phyloP scores from a whole-genome alignment of 345 rosid genomes.

The Hibiscus mutabilis region DNA sequence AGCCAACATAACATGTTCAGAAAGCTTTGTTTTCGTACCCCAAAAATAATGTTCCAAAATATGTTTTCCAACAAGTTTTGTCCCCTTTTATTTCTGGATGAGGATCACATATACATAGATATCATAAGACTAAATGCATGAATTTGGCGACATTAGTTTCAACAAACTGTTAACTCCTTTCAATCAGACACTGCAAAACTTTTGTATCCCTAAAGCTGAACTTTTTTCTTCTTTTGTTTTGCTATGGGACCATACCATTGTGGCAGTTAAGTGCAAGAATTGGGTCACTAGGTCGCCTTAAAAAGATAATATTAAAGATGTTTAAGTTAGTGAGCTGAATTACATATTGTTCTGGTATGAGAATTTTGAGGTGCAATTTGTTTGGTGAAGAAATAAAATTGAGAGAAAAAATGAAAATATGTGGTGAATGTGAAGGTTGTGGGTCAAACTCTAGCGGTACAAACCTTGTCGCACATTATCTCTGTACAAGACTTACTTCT shows the following conservation, averaged over 20 bases:
- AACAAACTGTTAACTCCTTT: background rate
- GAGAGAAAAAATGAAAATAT: too few relatives aligned
- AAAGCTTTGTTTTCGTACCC: background rate
- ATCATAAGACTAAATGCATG: conserved; percentile 11
- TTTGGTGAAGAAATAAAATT: too few relatives aligned
- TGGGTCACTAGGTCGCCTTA: conserved; percentile 8
- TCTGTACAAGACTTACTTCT: too few relatives aligned
- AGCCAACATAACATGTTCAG: background rate
- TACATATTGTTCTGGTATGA: too few relatives aligned
- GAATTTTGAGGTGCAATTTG: too few relatives aligned
- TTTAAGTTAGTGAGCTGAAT: too few relatives aligned
- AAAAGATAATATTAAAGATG: too few relatives aligned
- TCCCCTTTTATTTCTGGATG: background rate
- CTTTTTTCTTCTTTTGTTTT: background rate
- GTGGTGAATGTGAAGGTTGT: too few relatives aligned
- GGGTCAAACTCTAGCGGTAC: too few relatives aligned
- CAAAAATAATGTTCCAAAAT: background rate
- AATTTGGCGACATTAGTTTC: background rate
- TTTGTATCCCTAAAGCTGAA: conserved; percentile 10
- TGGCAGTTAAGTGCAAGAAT: conserved; percentile 6
- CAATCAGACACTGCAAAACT: background rate
- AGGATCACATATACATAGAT: background rate
- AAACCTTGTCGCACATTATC: too few relatives aligned
- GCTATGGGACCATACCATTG: background rate
- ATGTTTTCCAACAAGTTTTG: background rate